Evolutionary conservation across 768 basidiomycete genomes (phyloP), one percentile per base, ranked within the genome.

Genomic region (Macrolepiota dolichaula): DNA sequence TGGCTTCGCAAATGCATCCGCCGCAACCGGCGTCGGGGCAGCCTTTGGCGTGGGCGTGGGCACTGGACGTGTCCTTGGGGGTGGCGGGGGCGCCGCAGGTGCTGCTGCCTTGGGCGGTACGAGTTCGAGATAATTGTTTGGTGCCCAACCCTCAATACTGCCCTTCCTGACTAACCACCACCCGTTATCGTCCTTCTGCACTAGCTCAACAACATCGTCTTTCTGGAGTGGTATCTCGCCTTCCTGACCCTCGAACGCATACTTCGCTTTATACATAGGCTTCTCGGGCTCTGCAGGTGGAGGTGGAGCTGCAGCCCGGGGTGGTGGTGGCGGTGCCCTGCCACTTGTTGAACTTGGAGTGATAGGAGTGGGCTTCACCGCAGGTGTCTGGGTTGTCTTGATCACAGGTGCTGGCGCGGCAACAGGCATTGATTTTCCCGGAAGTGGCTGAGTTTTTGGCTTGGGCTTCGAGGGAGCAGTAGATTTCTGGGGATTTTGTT

Each of bases 101-200:
- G 84, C 85, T 2, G 86, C 81, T 2, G 86, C 81, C 65, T 83
- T 85, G 22, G 84, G 84, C 17, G 87, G 86, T 4, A 89, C 83
- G 36, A 89, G 81, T 70, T 97, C 95, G 6, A 96, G 85, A 69
- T 95, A 97, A 72, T 94, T 95, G 65, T 89, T 87, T 1, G 97
- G 97, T 19, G 96, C 94, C 95, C 96, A 99, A 13, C 94, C 97
- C 70, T 98, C 94, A 17, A 77, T 74, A 2, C 83, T 83, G 55
- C 80, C 82, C 73, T 90, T 94, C 80, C 89, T 92, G 59, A 98
- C 89, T 35, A 97, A 80, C 96, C 97, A 98, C 97, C 97, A 99
- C 2, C 96, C 97, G 67, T 96, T 96, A 62, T 95, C 86, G 64
- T 95, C 88, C 69, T 97, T 94, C 77, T 96, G 89, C 35, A 95